Evolutionary conservation across 805 yeast species (phyloP).

Genomic region (Danielia oregonensis): DNA sequence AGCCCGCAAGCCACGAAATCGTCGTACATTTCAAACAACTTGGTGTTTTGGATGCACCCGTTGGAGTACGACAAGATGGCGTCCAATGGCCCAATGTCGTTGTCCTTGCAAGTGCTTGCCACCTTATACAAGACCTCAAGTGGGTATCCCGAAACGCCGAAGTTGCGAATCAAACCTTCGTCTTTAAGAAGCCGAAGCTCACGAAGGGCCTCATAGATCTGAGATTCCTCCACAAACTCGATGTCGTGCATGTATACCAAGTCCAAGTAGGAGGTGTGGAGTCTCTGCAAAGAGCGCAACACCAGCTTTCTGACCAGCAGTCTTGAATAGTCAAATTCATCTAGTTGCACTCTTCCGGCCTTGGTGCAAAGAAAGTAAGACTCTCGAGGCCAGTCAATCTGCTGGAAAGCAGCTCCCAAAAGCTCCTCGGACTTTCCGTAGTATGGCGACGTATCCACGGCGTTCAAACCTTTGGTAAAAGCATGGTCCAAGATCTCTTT

Average conservation of each 20-base stretch:
- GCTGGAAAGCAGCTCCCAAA: conserved; percentile 60
- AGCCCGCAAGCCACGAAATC: conserved; percentile 50
- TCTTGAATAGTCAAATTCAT: conserved; percentile 73
- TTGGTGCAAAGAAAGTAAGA: conserved; percentile 73
- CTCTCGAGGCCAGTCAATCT: conserved; percentile 48
- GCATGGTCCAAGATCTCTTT: conserved; percentile 56
- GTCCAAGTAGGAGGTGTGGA: conserved; percentile 69
- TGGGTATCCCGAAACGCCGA: conserved; percentile 89
- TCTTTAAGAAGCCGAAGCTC: conserved; percentile 57
- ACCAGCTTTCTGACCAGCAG: conserved; percentile 60
- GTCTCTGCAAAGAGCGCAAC: conserved; percentile 59
- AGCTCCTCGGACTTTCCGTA: conserved; percentile 84
- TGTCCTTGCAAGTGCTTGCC: conserved; percentile 32
- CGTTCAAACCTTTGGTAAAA: conserved; percentile 63
- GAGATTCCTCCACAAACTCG: conserved; percentile 63
- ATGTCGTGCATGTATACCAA: conserved; percentile 85
- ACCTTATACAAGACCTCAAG: conserved; percentile 60
- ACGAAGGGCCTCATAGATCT: conserved; percentile 58
- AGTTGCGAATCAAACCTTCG: conserved; percentile 57
- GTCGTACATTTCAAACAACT: conserved; percentile 43
- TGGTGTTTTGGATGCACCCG: conserved; percentile 75
- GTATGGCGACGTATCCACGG: conserved; percentile 89
- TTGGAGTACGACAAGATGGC: conserved; percentile 75
- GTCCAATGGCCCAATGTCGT: conserved; percentile 62
- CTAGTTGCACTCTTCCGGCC: conserved; percentile 69